These are phyloP conservation scores for Trichoderma sp. DNA, from an alignment of 2,329 filamentous ascomycete genomes.

Conservation along the genomic window DNA sequence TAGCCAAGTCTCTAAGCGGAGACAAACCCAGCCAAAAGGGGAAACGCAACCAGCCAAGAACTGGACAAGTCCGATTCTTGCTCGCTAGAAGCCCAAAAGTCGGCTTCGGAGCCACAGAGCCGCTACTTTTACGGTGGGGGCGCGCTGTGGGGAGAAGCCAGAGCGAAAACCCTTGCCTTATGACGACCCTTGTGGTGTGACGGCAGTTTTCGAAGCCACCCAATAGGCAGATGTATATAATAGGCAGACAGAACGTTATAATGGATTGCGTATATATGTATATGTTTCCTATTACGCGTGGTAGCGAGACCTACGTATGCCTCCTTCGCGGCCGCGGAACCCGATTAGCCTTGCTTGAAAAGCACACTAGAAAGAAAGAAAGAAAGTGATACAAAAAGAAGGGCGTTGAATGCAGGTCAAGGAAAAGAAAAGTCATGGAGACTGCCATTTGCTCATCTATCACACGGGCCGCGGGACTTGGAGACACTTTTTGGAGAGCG, in stretches of 20 bases:
- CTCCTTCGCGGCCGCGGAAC: neutral
- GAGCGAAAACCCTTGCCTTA: neutral
- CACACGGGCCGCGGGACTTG: neutral
- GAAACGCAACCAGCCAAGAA: neutral
- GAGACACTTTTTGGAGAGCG: neutral
- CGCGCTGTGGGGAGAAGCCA: neutral
- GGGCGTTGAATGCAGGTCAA: neutral
- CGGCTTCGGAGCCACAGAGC: neutral
- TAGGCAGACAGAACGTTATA: neutral
- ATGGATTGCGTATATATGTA: neutral
- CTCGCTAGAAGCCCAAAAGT: neutral
- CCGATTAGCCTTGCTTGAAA: neutral
- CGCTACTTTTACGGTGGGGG: neutral
- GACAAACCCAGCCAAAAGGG: neutral
- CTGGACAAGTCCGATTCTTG: neutral
- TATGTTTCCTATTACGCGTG: neutral
- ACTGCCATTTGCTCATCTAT: conserved; percentile 1
- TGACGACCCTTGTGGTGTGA: neutral
- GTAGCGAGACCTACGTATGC: neutral
- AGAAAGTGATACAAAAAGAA: neutral
- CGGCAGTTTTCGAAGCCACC: neutral
- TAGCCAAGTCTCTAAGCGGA: too few species aligned
- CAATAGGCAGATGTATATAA: neutral
- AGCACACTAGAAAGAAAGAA: neutral
- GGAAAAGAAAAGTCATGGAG: neutral